Evolutionary conservation across 768 basidiomycete species (phyloP).

Genomic region (Rhizopogon vesiculosus): DNA sequence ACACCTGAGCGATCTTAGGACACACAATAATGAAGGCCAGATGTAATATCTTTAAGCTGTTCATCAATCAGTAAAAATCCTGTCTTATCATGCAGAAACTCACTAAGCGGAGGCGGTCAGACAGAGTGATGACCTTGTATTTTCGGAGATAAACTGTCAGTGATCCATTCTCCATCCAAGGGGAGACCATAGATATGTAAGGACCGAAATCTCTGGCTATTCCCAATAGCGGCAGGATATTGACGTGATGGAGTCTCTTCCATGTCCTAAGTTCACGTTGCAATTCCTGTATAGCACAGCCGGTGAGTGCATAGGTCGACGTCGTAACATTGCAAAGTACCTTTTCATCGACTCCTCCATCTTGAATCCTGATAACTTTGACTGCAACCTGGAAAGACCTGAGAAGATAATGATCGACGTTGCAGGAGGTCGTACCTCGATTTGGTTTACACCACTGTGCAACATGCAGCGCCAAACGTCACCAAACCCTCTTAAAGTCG

Average conservation of each 20-base stretch:
- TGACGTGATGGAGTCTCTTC: constrained; percentile 13
- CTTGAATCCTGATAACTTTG: neutral
- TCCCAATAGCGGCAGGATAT: constrained; percentile 28
- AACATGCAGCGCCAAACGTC: neutral
- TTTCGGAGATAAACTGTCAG: constrained; percentile 15
- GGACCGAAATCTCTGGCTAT: constrained; percentile 25
- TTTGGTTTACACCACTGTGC: neutral
- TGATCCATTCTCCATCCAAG: constrained; percentile 26
- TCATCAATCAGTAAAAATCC: neutral
- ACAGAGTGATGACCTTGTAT: neutral
- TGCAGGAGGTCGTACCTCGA: neutral
- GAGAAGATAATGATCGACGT: neutral
- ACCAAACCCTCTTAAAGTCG: neutral
- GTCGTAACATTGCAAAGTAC: neutral
- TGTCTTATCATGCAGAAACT: neutral
- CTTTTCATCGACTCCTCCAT: neutral
- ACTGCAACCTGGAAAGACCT: constrained; percentile 1
- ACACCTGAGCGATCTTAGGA: neutral
- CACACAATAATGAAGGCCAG: neutral
- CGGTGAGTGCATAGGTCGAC: neutral
- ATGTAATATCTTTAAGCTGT: neutral
- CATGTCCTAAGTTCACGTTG: constrained; percentile 24
- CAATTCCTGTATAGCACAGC: constrained; percentile 9
- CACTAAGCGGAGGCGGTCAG: neutral
- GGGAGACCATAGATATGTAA: constrained; percentile 26